Percentiles rank a stretch among this genome's conserved stretches.
phyloP scores from a whole-genome alignment of 2,329 filamentous ascomycete species.

The Cercospora canescens region DNA sequence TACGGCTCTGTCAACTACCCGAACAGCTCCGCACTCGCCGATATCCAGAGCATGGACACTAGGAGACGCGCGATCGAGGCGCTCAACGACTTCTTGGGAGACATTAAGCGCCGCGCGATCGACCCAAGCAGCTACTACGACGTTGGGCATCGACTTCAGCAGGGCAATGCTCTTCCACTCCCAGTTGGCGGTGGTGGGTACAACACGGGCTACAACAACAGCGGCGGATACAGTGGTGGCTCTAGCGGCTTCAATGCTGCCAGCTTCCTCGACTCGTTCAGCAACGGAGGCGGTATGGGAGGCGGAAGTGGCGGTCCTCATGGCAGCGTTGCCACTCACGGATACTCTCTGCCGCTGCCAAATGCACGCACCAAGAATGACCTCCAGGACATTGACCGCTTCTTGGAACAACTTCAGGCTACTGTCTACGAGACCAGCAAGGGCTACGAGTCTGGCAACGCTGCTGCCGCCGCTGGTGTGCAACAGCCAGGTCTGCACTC shows the following conservation, averaged over 20 bases:
- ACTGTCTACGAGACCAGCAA: slow-evolving; percentile 89
- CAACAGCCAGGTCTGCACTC: slow-evolving; percentile 73
- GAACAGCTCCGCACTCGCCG: slow-evolving; percentile 36
- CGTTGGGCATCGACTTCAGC: slow-evolving; percentile 77
- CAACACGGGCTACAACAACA: slow-evolving; percentile 40
- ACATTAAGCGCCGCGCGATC: slow-evolving; percentile 86
- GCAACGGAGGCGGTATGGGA: slow-evolving; percentile 26
- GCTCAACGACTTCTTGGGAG: slow-evolving; percentile 90
- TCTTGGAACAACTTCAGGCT: slow-evolving; percentile 92
- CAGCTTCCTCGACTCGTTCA: slow-evolving; percentile 39
- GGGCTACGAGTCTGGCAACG: slow-evolving; percentile 75
- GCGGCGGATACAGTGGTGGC: slow-evolving; percentile 25
- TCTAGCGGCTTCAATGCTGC: slow-evolving; percentile 33
- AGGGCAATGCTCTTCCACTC: slow-evolving; percentile 61
- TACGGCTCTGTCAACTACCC: slow-evolving; percentile 50
- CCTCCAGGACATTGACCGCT: slow-evolving; percentile 87
- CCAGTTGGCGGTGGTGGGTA: slow-evolving; percentile 39
- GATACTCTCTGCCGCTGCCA: slow-evolving; percentile 84
- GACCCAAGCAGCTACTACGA: slow-evolving; percentile 88
- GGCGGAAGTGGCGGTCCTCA: slow-evolving; percentile 43
- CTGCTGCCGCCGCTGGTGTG: slow-evolving; percentile 75
- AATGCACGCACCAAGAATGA: slow-evolving; percentile 93
- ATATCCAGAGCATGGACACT: slow-evolving; percentile 58
- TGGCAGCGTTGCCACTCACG: slow-evolving; percentile 66
- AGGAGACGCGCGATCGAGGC: slow-evolving; percentile 81